A percentile compares a stretch with the other conserved stretches of the same genome.
Evolutionary conservation across 495 filamentous ascomycete species (phyloP).

Genomic region (Hypoxylon perforatum): DNA sequence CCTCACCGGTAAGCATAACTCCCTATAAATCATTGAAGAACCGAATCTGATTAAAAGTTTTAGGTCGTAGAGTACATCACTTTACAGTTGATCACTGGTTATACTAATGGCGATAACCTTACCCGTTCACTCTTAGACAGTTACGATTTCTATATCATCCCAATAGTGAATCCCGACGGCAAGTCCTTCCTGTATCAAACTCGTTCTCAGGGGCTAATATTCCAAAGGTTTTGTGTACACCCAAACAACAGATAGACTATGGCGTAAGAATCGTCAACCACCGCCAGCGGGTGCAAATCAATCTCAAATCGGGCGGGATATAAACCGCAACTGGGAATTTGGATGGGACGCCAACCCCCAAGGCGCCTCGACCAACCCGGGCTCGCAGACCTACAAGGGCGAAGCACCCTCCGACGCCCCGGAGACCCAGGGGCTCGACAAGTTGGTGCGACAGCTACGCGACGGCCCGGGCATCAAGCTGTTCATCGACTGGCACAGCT

Average conservation of each 20-base stretch:
- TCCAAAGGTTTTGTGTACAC: conserved; percentile 58
- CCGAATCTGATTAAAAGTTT: not conserved
- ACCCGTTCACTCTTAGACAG: conserved; percentile 52
- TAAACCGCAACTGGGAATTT: conserved; percentile 66
- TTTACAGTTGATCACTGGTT: conserved; percentile 54
- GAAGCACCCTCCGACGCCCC: conserved; percentile 41
- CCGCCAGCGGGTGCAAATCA: conserved; percentile 34
- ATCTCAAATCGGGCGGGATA: conserved; percentile 59
- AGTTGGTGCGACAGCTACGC: conserved; percentile 51
- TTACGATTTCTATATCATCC: conserved; percentile 65
- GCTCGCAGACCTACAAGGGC: conserved; percentile 60
- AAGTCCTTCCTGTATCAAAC: not conserved
- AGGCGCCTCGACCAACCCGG: conserved; percentile 60
- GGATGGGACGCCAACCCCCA: conserved; percentile 54
- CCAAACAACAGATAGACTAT: conserved; percentile 59
- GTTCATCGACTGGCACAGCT: conserved; percentile 64
- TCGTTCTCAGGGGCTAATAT: not conserved
- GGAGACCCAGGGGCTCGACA: conserved; percentile 39
- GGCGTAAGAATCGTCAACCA: conserved; percentile 63
- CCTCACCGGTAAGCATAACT: conserved; percentile 47
- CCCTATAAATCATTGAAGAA: not conserved
- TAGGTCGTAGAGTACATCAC: conserved; percentile 58
- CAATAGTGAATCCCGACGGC: conserved; percentile 64
- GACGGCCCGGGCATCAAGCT: conserved; percentile 53
- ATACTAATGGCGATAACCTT: conserved; percentile 48